A percentile compares a stretch with the other conserved stretches of the same genome.
Evolutionary conservation across 441 rosid species (phyloP).

Genomic region (Bruguiera hainesii): DNA sequence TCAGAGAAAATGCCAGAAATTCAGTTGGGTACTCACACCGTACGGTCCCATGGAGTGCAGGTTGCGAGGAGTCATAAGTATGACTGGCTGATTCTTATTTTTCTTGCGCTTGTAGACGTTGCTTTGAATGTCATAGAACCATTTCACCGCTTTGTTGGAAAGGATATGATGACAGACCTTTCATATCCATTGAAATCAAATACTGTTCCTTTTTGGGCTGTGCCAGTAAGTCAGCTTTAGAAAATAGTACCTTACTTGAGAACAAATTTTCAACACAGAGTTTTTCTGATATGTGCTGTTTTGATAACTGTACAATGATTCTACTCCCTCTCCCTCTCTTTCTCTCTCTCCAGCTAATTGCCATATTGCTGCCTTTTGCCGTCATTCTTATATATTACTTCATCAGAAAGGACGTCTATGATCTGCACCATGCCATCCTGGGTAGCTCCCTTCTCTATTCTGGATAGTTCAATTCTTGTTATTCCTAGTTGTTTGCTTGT

Average conservation of each 20-base stretch:
- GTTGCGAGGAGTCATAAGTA: slow-evolving; percentile 66
- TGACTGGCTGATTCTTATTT: slow-evolving; percentile 82
- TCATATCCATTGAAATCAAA: slow-evolving; percentile 66
- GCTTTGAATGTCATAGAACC: slow-evolving; percentile 67
- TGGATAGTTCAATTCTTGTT: slow-evolving; percentile 3
- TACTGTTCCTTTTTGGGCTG: slow-evolving; percentile 82
- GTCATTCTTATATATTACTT: slow-evolving; percentile 58
- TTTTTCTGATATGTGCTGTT: not conserved
- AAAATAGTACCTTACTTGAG: not conserved
- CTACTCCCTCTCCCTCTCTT: not conserved
- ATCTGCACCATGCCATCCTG: slow-evolving; percentile 76
- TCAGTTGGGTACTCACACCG: slow-evolving; percentile 57
- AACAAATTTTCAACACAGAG: not conserved
- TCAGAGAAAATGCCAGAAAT: slow-evolving; percentile 55
- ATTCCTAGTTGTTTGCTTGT: slow-evolving; percentile 4
- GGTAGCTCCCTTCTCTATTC: slow-evolving; percentile 39
- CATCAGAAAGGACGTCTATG: slow-evolving; percentile 66
- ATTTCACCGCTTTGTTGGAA: slow-evolving; percentile 84
- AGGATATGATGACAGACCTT: slow-evolving; percentile 71
- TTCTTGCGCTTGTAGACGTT: slow-evolving; percentile 51
- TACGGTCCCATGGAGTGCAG: slow-evolving; percentile 68
- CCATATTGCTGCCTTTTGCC: slow-evolving; percentile 51
- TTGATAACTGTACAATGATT: not conserved
- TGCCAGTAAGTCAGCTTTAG: slow-evolving; percentile 49
- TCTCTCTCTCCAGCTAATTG: slow-evolving; percentile 49